Conservation (phyloP, 1,139 yeast genomes). For the Sugiyamaella paludigena region DNA sequence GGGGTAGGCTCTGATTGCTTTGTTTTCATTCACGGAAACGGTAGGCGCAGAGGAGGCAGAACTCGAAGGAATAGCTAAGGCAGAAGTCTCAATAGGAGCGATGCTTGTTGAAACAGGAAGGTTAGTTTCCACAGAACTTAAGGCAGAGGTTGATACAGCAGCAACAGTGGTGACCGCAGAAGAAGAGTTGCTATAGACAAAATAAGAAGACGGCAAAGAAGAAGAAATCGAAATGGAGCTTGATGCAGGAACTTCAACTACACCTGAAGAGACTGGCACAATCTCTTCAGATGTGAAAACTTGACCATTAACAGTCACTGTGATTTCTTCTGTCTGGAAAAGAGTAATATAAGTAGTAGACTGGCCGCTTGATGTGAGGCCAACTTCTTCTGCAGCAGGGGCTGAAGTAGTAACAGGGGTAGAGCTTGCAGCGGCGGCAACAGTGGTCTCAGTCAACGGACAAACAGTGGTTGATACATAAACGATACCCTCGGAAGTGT, state of each 20-base stretch:
- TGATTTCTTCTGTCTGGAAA: conserved; percentile 10
- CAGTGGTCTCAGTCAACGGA: conserved; percentile 8
- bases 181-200: neutral
- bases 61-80: too few relatives aligned
- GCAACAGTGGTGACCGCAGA: conserved; percentile 1
- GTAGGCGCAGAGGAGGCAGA: too few relatives aligned
- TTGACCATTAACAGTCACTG: conserved; percentile 7
- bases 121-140: neutral
- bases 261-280: conserved; percentile 9
- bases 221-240: conserved; percentile 4
- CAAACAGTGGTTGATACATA: conserved; percentile 2
- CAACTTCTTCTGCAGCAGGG: neutral
- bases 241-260: conserved; percentile 1
- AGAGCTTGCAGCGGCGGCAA: conserved; percentile 2
- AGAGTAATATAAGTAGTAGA: neutral
- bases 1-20: too few relatives aligned
- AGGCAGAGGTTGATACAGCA: neutral
- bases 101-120: too few relatives aligned
- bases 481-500: conserved; percentile 1
- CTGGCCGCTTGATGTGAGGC: too few relatives aligned
- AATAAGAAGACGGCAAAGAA: neutral
- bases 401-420: conserved; percentile 1
- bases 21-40: too few relatives aligned
- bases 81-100: too few relatives aligned
- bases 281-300: conserved; percentile 10